Evolutionary conservation across 805 yeast genomes (phyloP).

Genomic region (Candida ipomoeae): DNA sequence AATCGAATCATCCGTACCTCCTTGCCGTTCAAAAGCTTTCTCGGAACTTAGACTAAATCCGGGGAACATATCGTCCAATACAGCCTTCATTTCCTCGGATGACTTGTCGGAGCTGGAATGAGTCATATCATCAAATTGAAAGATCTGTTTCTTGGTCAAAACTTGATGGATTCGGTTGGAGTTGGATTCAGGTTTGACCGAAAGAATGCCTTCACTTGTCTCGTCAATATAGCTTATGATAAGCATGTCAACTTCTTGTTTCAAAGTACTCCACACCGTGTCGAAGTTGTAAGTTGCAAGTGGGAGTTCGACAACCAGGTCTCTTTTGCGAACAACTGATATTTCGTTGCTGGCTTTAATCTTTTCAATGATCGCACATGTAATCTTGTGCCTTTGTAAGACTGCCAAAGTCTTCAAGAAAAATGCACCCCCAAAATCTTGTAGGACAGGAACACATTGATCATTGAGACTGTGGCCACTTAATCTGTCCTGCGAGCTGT

Average conservation of each 20-base stretch:
- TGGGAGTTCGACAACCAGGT: conserved; percentile 7
- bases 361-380: conserved; percentile 50
- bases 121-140: conserved; percentile 31
- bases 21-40: conserved; percentile 5
- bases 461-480: conserved; percentile 39
- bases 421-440: conserved; percentile 68
- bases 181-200: conserved; percentile 4
- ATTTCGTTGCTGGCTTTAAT: conserved; percentile 24
- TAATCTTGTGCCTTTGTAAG: conserved; percentile 65
- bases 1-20: conserved; percentile 24
- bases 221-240: conserved; percentile 34
- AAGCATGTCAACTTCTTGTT: conserved; percentile 30
- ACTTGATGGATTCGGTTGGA: conserved; percentile 22
- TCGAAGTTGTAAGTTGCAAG: conserved; percentile 18
- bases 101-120: conserved; percentile 14
- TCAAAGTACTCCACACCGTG: conserved; percentile 29
- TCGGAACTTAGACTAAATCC: conserved; percentile 43
- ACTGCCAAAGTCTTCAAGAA: conserved; percentile 60
- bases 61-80: conserved; percentile 64
- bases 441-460: conserved; percentile 50
- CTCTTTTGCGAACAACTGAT: conserved; percentile 8
- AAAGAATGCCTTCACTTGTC: conserved; percentile 6
- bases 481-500: conserved; percentile 18
- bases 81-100: conserved; percentile 29
- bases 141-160: conserved; percentile 23